A percentile compares a stretch with the other conserved stretches of the same genome.
These are phyloP conservation scores for Papilionanthe hybrid DNA, from an alignment of 116 monocot genomes.

Conservation along the genomic window DNA sequence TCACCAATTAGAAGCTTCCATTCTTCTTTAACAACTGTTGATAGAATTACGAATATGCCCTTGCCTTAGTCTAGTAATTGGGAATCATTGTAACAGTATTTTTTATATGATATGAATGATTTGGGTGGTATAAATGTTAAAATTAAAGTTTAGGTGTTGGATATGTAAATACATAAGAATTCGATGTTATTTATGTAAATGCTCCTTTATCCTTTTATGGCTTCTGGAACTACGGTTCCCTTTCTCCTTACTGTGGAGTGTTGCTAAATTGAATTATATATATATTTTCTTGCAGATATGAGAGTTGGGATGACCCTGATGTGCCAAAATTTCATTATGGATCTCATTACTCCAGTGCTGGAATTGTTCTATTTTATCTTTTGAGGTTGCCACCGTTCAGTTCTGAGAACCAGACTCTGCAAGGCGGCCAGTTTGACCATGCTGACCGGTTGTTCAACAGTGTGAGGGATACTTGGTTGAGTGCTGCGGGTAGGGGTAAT, in stretches of 20 bases:
- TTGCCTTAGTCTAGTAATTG: too few species aligned
- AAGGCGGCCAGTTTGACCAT: constrained; percentile 98
- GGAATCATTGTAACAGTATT: too few species aligned
- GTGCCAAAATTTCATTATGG: constrained; percentile 99
- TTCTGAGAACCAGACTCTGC: constrained; percentile 86
- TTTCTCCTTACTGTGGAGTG: background rate
- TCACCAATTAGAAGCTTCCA: too few species aligned
- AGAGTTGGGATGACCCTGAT: constrained; percentile 99
- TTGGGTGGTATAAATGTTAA: too few species aligned
- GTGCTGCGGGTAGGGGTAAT: constrained; percentile 97
- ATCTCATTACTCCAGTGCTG: constrained; percentile 96
- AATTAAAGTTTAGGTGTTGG: too few species aligned
- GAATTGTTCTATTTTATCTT: constrained; percentile 98
- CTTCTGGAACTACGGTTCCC: background rate
- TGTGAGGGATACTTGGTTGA: constrained; percentile 86
- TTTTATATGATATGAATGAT: too few species aligned
- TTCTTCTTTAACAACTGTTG: too few species aligned
- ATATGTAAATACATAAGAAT: too few species aligned
- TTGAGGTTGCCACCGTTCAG: constrained; percentile 90
- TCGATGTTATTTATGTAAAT: too few species aligned
- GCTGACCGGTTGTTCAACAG: constrained; percentile 96
- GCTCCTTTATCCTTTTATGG: background rate
- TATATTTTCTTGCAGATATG: constrained; percentile 59
- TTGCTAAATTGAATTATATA: constrained; percentile 1
- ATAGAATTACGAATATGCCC: too few species aligned